Conservation (phyloP, 1,139 yeast genomes). For the Zygosaccharomyces sapae region DNA sequence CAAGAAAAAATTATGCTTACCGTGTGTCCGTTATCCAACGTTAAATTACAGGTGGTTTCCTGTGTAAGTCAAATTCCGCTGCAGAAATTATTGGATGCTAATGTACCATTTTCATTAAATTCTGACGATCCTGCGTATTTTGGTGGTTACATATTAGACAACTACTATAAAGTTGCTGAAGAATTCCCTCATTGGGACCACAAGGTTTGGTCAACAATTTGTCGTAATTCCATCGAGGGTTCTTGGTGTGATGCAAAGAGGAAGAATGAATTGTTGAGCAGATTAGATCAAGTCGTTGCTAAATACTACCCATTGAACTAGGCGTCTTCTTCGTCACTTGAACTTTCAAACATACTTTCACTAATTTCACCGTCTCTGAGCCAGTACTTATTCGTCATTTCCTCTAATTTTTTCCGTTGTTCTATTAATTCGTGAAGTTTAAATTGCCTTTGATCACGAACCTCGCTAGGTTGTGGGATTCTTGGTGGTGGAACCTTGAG, state of each 20-base stretch:
- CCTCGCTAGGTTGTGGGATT: neutral
- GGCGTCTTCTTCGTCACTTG: constrained; percentile 30
- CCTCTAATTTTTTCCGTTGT: constrained; percentile 16
- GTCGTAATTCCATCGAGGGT: constrained; percentile 59
- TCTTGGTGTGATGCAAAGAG: constrained; percentile 64
- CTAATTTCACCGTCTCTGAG: constrained; percentile 23
- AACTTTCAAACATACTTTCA: constrained; percentile 31
- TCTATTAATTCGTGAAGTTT: constrained; percentile 12
- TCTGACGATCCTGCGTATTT: constrained; percentile 87
- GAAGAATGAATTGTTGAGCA: constrained; percentile 40
- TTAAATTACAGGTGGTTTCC: constrained; percentile 64
- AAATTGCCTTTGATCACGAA: constrained; percentile 7
- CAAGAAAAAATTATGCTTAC: constrained; percentile 53
- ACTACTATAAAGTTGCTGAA: constrained; percentile 61
- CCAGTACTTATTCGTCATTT: constrained; percentile 26
- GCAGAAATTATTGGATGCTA: constrained; percentile 50
- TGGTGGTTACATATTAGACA: constrained; percentile 76
- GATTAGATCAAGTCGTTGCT: constrained; percentile 45
- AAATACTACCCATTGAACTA: constrained; percentile 38
- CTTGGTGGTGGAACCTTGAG: neutral
- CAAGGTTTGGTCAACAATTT: constrained; percentile 56
- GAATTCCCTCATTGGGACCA: constrained; percentile 54
- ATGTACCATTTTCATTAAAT: constrained; percentile 70
- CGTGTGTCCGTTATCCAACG: constrained; percentile 72
- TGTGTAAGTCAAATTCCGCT: constrained; percentile 65